phyloP scores from a whole-genome alignment of 805 yeast genomes.

The Teunomyces aglyptinius region DNA sequence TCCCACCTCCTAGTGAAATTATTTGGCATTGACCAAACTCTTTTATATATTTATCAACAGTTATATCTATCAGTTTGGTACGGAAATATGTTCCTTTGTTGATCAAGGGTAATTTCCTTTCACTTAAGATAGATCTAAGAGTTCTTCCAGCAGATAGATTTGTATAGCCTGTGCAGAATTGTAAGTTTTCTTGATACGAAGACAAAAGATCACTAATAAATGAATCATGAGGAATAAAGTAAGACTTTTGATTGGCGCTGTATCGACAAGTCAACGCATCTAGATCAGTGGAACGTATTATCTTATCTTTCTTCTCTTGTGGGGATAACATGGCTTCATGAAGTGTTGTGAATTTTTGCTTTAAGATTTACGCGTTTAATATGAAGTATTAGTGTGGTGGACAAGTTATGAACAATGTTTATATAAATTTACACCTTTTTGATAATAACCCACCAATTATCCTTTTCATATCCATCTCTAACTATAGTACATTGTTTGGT shows the following conservation, averaged over 20 bases:
- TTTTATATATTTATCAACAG: constrained; percentile 42
- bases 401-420: not conserved
- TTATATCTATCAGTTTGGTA: constrained; percentile 49
- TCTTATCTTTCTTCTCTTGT: constrained; percentile 37
- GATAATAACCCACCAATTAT: constrained; percentile 79
- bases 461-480: constrained; percentile 82
- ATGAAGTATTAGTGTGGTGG: not conserved
- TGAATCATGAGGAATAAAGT: constrained; percentile 42
- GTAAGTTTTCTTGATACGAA: constrained; percentile 38
- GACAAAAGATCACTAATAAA: constrained; percentile 31
- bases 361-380: not conserved
- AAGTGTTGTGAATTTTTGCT: not conserved
- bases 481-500: constrained; percentile 71
- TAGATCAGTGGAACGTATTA: constrained; percentile 58
- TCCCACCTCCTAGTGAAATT: constrained; percentile 77
- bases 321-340: constrained; percentile 30
- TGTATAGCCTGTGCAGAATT: constrained; percentile 38
- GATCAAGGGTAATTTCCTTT: constrained; percentile 59
- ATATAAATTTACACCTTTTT: constrained; percentile 12
- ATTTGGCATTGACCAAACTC: constrained; percentile 43
- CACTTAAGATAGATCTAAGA: constrained; percentile 37
- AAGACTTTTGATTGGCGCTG: constrained; percentile 49
- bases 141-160: constrained; percentile 39
- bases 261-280: constrained; percentile 69
- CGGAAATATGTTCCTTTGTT: constrained; percentile 70